These are phyloP conservation scores for Chenopodium suecicum DNA, from an alignment of 148 eudicot genomes.

Conservation along the genomic window DNA sequence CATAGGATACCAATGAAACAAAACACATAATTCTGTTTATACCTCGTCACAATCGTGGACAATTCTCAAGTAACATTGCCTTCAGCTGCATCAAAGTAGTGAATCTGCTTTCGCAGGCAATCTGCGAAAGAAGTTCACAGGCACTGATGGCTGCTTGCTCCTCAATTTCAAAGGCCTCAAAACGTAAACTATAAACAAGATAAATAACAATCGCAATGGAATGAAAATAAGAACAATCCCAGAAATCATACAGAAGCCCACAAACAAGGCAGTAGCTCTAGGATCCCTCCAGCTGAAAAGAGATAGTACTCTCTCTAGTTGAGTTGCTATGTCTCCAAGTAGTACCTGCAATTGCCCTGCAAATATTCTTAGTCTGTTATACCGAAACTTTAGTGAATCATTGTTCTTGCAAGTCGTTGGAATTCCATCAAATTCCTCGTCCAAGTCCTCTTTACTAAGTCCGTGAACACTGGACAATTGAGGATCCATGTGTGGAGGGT, in stretches of 20 bases:
- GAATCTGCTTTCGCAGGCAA: slow-evolving; percentile 38
- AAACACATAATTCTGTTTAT: neutral
- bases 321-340: slow-evolving; percentile 40
- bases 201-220: slow-evolving; percentile 12
- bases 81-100: slow-evolving; percentile 24
- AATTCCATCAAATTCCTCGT: slow-evolving; percentile 42
- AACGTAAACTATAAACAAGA: slow-evolving; percentile 8
- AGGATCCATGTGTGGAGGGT: slow-evolving; percentile 43
- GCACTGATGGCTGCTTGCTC: slow-evolving; percentile 29
- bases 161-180: slow-evolving; percentile 35
- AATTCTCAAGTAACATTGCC: neutral
- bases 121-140: slow-evolving; percentile 38
- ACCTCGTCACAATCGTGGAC: neutral
- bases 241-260: slow-evolving; percentile 23
- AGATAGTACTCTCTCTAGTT: slow-evolving; percentile 39
- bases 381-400: slow-evolving; percentile 29
- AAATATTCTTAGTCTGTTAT: slow-evolving; percentile 32
- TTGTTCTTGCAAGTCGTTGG: slow-evolving; percentile 30
- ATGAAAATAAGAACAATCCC: slow-evolving; percentile 23
- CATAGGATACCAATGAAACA: neutral
- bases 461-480: slow-evolving; percentile 25
- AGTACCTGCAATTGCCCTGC: slow-evolving; percentile 36
- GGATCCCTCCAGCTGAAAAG: slow-evolving; percentile 47
- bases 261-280: slow-evolving; percentile 43
- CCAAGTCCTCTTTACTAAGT: slow-evolving; percentile 28